These are phyloP conservation scores for Dictyostelium brefeldianum DNA, from an alignment of 78 protist genomes.

Conservation along the genomic window DNA sequence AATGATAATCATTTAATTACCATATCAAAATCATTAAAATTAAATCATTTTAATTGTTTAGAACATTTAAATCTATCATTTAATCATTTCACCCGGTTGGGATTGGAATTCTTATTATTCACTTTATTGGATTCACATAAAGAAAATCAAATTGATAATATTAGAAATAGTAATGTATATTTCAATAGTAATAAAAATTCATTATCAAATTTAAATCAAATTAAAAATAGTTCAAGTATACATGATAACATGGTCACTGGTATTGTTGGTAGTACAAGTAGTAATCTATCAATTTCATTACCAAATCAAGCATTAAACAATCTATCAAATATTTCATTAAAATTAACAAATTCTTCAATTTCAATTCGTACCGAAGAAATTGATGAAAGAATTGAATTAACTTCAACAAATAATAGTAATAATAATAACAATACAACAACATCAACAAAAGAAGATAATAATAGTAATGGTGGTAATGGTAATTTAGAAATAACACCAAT, in stretches of 20 bases:
- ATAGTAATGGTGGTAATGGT: neutral
- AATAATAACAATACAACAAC: neutral
- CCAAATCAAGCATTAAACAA: neutral
- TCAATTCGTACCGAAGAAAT: neutral
- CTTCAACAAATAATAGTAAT: neutral
- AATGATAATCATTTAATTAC: constrained; percentile 35
- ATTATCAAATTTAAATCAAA: neutral
- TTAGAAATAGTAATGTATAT: neutral
- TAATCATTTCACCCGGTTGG: constrained; percentile 9
- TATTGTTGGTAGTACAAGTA: too few relatives aligned
- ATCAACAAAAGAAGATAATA: neutral
- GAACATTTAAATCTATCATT: constrained; percentile 16
- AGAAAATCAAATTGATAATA: constrained; percentile 21
- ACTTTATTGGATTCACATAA: constrained; percentile 23
- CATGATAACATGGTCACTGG: neutral
- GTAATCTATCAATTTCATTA: neutral
- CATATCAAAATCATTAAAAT: constrained; percentile 16
- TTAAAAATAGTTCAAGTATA: neutral
- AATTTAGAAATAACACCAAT: constrained; percentile 20
- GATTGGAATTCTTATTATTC: constrained; percentile 34
- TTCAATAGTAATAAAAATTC: neutral
- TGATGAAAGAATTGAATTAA: neutral
- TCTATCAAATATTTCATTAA: neutral
- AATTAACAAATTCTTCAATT: neutral
- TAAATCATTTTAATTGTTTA: constrained; percentile 29